Conservation (phyloP, 306 rosid genomes). For the Lathyrus sativus region DNA sequence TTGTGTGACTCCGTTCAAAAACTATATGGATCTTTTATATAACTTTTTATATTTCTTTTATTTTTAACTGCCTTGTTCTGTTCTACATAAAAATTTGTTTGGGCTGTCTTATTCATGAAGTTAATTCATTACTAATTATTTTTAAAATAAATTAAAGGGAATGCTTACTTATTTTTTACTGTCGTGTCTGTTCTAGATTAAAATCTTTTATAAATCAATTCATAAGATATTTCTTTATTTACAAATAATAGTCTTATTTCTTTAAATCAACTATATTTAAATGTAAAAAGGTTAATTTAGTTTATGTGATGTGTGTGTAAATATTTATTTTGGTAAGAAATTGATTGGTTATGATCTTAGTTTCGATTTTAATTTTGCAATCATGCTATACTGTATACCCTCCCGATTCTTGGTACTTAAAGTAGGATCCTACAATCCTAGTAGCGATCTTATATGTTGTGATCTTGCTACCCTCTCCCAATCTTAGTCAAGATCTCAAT, state of each 20-base stretch:
- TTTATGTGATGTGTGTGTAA: neutral
- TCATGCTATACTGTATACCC: neutral
- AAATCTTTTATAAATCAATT: neutral
- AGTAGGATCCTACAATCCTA: neutral
- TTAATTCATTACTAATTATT: too few species aligned
- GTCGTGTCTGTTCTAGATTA: too few species aligned
- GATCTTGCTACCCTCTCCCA: neutral
- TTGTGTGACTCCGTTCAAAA: too few species aligned
- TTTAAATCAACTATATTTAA: neutral
- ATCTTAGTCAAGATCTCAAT: neutral
- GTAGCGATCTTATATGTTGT: too few species aligned
- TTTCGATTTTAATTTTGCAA: neutral
- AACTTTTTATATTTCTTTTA: too few species aligned
- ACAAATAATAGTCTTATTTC: neutral
- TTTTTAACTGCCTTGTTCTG: too few species aligned
- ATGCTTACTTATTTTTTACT: too few species aligned
- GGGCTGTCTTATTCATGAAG: neutral
- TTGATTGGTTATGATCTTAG: too few species aligned
- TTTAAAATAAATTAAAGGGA: too few species aligned
- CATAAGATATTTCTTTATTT: neutral
- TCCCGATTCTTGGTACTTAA: neutral
- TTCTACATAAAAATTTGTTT: neutral
- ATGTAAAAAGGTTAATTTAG: neutral
- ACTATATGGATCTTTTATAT: too few species aligned
- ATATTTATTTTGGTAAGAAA: neutral